phyloP scores from a whole-genome alignment of 805 yeast genomes.

The Sugiyamaella marilandica region DNA sequence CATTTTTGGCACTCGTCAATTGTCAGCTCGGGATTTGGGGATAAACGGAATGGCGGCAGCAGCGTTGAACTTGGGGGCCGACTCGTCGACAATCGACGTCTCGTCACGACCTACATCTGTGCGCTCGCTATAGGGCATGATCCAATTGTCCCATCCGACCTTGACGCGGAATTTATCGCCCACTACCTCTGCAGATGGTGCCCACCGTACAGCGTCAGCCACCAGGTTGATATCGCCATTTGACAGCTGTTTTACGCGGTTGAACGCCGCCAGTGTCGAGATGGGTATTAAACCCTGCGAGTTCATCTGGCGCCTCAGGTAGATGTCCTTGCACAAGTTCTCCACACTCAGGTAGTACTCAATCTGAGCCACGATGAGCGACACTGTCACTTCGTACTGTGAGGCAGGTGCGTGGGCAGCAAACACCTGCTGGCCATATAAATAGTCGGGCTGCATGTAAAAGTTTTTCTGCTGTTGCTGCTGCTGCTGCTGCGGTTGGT shows the following conservation, averaged over 20 bases:
- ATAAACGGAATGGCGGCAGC: constrained; percentile 36
- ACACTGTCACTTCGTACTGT: constrained; percentile 23
- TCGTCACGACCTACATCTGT: constrained; percentile 44
- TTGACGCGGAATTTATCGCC: constrained; percentile 59
- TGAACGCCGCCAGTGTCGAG: constrained; percentile 58
- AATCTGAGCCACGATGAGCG: constrained; percentile 51
- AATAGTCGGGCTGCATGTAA: constrained; percentile 11
- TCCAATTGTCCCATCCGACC: constrained; percentile 60
- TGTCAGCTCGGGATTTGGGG: constrained; percentile 25
- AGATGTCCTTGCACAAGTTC: constrained; percentile 80
- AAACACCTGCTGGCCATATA: constrained; percentile 13
- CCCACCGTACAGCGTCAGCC: constrained; percentile 48
- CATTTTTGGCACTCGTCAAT: not conserved
- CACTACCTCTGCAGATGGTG: constrained; percentile 49
- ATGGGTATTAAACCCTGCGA: constrained; percentile 68
- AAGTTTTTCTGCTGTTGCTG: constrained; percentile 11
- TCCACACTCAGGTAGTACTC: constrained; percentile 89
- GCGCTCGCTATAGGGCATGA: constrained; percentile 53
- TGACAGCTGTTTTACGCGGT: constrained; percentile 66
- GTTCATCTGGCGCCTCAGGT: constrained; percentile 76
- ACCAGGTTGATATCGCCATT: constrained; percentile 51
- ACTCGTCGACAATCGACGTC: constrained; percentile 7
- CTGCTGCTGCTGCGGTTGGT: constrained; percentile 2
- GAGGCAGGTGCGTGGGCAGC: constrained; percentile 16
- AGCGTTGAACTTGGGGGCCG: constrained; percentile 27